Conservation (phyloP, 805 yeast genomes). For the Clavispora vitiphila region DNA sequence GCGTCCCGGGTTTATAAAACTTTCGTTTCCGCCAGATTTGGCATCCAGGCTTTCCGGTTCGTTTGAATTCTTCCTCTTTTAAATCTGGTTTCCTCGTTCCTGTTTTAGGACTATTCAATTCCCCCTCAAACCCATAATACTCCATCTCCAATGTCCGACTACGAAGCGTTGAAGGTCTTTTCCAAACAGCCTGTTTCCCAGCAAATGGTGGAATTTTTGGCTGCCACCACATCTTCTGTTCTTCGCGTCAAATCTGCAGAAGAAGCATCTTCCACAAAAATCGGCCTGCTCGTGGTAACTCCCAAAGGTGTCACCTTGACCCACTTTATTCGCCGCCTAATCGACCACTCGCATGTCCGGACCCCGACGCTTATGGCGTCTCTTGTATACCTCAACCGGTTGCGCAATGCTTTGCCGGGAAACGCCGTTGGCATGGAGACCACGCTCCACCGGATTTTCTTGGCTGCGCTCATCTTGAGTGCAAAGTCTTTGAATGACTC, state of each 20-base stretch:
- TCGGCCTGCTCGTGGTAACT: conserved; percentile 20
- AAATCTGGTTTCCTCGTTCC: background rate
- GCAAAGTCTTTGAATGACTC: conserved; percentile 92
- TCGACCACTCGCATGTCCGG: conserved; percentile 83
- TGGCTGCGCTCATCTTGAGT: conserved; percentile 85
- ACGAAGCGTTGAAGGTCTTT: conserved; percentile 49
- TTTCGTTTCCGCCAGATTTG: background rate
- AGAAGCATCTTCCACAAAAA: conserved; percentile 3
- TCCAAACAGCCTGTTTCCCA: conserved; percentile 50
- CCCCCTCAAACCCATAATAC: background rate
- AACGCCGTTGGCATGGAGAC: conserved; percentile 90
- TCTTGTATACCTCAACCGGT: conserved; percentile 72
- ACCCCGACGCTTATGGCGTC: conserved; percentile 94
- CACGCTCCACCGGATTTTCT: conserved; percentile 86
- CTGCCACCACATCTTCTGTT: conserved; percentile 53
- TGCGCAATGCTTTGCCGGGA: conserved; percentile 74
- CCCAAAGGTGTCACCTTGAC: conserved; percentile 33
- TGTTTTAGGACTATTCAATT: background rate
- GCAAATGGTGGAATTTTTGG: conserved; percentile 56
- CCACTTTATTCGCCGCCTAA: conserved; percentile 66
- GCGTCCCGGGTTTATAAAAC: background rate
- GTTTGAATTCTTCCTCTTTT: background rate
- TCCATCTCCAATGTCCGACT: conserved; percentile 14
- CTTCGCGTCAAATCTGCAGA: conserved; percentile 44
- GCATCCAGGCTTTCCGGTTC: background rate